These are phyloP conservation scores for Echium plantagineum DNA, from an alignment of 257 asterid genomes.

Conservation along the genomic window DNA sequence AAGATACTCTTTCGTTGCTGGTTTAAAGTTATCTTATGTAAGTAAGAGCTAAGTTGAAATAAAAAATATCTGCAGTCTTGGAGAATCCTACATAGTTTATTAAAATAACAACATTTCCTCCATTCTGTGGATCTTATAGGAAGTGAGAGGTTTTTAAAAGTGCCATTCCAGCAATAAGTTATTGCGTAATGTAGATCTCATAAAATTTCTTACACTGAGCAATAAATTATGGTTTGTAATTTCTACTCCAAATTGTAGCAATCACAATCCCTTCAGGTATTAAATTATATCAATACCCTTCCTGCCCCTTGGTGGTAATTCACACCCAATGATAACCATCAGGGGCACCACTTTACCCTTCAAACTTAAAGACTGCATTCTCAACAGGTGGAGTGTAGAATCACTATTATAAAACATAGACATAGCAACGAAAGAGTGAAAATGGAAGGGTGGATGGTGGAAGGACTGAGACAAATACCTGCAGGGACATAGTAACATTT, in stretches of 20 bases:
- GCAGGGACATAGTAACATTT: constrained; percentile 78
- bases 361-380: neutral
- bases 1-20: neutral
- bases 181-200: neutral
- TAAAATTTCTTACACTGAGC: neutral
- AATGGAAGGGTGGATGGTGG: neutral
- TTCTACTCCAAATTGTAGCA: too few species aligned
- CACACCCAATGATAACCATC: neutral
- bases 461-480: constrained; percentile 35
- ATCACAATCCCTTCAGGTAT: too few species aligned
- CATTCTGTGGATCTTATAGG: neutral
- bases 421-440: neutral
- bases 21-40: neutral
- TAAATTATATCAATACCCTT: neutral
- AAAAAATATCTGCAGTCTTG: neutral
- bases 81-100: neutral
- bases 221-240: neutral
- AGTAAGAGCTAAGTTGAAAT: neutral
- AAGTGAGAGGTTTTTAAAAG: neutral
- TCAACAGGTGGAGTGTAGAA: neutral
- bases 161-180: neutral
- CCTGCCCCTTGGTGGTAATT: neutral
- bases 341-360: neutral
- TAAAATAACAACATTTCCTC: neutral
- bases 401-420: neutral